A percentile compares a stretch with the other conserved stretches of the same genome.
Conservation (phyloP, 2,329 filamentous ascomycete genomes). For the Metarhizium brunneum region DNA sequence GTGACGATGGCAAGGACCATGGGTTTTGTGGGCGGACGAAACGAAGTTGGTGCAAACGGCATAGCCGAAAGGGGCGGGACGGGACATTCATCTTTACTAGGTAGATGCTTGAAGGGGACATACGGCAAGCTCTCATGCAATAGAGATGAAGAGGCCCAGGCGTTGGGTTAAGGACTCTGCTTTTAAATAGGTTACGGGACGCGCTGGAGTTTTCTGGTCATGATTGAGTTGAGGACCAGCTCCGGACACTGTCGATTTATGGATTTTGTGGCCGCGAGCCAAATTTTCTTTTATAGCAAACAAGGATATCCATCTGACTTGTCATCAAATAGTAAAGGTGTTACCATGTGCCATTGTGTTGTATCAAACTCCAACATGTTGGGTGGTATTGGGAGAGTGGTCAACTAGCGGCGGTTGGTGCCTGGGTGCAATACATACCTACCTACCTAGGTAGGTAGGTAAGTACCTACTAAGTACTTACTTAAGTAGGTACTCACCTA, state of each 20-base stretch:
- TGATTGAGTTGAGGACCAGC: not conserved
- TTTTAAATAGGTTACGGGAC: not conserved
- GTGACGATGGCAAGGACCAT: not conserved
- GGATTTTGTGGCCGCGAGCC: not conserved
- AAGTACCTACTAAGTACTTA: too few relatives aligned
- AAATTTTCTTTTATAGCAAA: conserved; percentile 1
- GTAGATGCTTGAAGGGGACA: not conserved
- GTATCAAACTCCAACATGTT: not conserved
- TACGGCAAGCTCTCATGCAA: not conserved
- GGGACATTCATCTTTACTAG: not conserved
- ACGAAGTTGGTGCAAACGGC: not conserved
- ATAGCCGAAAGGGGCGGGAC: not conserved
- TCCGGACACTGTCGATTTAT: not conserved
- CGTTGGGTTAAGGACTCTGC: not conserved
- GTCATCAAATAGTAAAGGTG: not conserved
- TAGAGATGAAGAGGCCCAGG: not conserved
- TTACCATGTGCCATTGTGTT: not conserved
- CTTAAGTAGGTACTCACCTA: too few relatives aligned
- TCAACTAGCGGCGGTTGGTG: too few relatives aligned
- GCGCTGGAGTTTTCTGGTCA: conserved; percentile 4
- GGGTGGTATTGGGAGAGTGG: not conserved
- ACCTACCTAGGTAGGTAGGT: too few relatives aligned
- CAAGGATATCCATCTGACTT: not conserved
- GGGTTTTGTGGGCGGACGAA: not conserved
- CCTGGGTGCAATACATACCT: too few relatives aligned